phyloP scores from a whole-genome alignment of 768 basidiomycete genomes.

The Boletus coccyginus region DNA sequence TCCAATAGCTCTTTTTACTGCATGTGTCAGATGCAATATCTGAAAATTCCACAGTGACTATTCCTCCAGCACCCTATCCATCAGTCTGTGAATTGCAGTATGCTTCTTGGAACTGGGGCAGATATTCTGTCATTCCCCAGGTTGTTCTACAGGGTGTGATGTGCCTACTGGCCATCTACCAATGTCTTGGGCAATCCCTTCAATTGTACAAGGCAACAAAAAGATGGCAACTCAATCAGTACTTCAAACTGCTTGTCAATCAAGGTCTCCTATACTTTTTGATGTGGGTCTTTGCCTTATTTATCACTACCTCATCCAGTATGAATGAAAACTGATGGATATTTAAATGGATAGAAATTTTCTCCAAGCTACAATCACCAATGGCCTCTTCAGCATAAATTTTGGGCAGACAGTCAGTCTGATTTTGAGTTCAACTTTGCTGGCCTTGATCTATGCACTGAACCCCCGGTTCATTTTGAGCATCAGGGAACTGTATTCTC shows the following conservation, averaged over 20 bases:
- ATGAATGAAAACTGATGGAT: neutral
- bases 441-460: neutral
- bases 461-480: constrained; percentile 9
- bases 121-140: neutral
- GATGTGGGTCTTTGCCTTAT: neutral
- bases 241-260: constrained; percentile 1
- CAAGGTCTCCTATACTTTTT: constrained; percentile 10
- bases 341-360: neutral
- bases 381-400: neutral
- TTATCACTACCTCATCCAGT: neutral
- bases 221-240: constrained; percentile 8
- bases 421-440: neutral
- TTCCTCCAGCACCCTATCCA: constrained; percentile 3
- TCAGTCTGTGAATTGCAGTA: neutral
- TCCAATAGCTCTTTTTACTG: neutral
- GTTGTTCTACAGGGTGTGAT: constrained; percentile 4
- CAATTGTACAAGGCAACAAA: neutral
- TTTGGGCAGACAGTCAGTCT: neutral
- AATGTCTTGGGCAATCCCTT: neutral
- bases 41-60: neutral
- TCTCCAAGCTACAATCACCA: neutral
- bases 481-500: neutral
- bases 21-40: no score
- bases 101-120: constrained; percentile 1
- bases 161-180: constrained; percentile 2